Percentiles rank a stretch among this genome's conserved stretches.
Conservation (phyloP, 176 grass and related monocot species). For the Musa itinerans region DNA sequence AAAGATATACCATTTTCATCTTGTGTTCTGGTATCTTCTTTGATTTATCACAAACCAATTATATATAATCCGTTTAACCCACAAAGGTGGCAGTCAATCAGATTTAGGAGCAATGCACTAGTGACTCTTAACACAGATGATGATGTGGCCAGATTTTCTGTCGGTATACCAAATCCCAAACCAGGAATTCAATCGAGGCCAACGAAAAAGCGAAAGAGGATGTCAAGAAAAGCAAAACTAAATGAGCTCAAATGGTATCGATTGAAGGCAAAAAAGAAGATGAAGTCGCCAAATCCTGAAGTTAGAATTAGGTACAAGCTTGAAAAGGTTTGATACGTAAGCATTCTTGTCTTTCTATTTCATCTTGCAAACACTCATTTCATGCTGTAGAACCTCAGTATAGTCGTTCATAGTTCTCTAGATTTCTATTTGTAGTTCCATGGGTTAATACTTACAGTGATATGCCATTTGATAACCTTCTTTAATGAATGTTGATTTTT, state of each 20-base stretch:
- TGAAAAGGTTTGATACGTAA: constrained; percentile 21
- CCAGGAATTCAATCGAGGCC: neutral
- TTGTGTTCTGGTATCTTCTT: neutral
- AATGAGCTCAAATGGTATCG: constrained; percentile 73
- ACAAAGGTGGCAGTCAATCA: constrained; percentile 20
- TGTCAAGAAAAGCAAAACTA: constrained; percentile 64
- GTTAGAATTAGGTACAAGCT: constrained; percentile 80
- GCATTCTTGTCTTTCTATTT: neutral
- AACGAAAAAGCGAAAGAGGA: constrained; percentile 29
- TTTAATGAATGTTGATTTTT: neutral
- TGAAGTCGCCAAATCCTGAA: constrained; percentile 72
- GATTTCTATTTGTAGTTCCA: neutral
- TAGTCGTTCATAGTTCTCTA: neutral
- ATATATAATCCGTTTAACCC: neutral
- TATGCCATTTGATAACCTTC: neutral
- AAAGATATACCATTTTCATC: neutral
- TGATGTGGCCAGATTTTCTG: constrained; percentile 34
- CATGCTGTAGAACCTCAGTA: neutral
- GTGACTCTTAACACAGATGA: constrained; percentile 35
- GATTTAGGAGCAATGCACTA: constrained; percentile 25
- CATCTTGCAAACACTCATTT: neutral
- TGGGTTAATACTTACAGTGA: neutral
- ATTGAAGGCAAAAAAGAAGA: constrained; percentile 75
- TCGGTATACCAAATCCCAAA: constrained; percentile 7
- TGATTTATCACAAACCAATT: neutral